Evolutionary conservation across 2,329 filamentous ascomycete genomes (phyloP), one percentile per base, ranked within the genome.

Genomic region (Ascochyta lentis): DNA sequence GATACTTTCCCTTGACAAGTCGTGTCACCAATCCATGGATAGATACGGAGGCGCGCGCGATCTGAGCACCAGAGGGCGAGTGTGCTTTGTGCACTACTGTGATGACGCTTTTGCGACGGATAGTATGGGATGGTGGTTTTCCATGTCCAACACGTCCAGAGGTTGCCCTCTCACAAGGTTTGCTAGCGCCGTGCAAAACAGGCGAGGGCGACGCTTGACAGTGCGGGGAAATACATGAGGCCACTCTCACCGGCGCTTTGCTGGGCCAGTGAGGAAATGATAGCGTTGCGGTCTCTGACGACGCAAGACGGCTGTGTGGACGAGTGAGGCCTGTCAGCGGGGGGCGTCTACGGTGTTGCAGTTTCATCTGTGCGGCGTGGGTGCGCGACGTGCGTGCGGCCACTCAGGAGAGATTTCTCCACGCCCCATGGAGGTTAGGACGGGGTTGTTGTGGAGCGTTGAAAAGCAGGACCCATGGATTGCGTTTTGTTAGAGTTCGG

Each of bases 211-310:
- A 52, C 34, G 54, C 50, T 45, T 53, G 54, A 65, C 38, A 65
- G 67, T 74, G 71, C 69, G 71, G 70, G 71, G 71, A 73, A 64
- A 61, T 43, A 54, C 51, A 55, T 53, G 54, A 60, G 63, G 60
- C 47, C 41, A 48, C 61, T 61, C 54, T 49, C 56, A 58, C 45
- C 51, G 49, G 51, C 53, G 53, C 38, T 41, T 27, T 47, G 22
- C 47, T 57, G 34, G 55, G 57, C 62, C 65, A 65, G 66, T 65
- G 29, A 57, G 39, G 40, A 5, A 44, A 44, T 35, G 44, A 35
- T 60, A 22, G 47, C 48, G 40, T 50, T 41, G 46, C 37, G 43
- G 15, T 47, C n/a, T n/a, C 9, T 3, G 16, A 49, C 38, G 33
- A 37, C 5, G 19, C 37, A 35, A 27, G 31, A 27, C 46, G 42